A percentile compares a stretch with the other conserved stretches of the same genome.
Evolutionary conservation across 2,329 filamentous ascomycete genomes (phyloP).

Genomic region (Aspergillus luchuensis): DNA sequence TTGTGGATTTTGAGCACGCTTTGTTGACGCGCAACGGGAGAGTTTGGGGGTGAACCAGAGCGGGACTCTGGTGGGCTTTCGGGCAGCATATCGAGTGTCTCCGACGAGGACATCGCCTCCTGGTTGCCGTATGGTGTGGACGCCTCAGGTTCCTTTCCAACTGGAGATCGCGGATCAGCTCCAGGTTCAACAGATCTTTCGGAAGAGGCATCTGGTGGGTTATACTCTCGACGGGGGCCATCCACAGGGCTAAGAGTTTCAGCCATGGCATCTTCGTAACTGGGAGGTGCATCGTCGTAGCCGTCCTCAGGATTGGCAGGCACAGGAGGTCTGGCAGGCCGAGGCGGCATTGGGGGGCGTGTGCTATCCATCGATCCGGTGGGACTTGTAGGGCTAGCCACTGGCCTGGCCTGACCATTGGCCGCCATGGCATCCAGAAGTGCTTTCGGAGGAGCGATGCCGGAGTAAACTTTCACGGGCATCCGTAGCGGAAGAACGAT

Average conservation of each 20-base stretch:
- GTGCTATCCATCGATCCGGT: conserved; percentile 26
- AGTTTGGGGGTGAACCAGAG: conserved; percentile 36
- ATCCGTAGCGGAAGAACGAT: conserved; percentile 79
- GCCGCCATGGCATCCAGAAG: conserved; percentile 67
- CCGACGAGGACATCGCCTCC: conserved; percentile 34
- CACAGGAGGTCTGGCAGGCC: conserved; percentile 33
- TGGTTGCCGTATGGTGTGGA: conserved; percentile 25
- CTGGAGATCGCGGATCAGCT: conserved; percentile 43
- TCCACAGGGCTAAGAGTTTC: conserved; percentile 73
- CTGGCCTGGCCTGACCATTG: conserved; percentile 27
- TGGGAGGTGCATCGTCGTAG: conserved; percentile 80
- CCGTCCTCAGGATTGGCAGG: conserved; percentile 26
- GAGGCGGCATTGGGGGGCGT: conserved; percentile 46
- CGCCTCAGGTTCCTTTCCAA: conserved; percentile 32
- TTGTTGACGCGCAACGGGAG: conserved; percentile 33
- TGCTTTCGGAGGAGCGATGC: conserved; percentile 76
- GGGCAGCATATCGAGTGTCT: conserved; percentile 45
- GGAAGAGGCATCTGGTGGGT: conserved; percentile 43
- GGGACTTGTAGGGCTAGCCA: conserved; percentile 22
- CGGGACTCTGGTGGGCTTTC: conserved; percentile 39
- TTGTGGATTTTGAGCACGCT: conserved; percentile 37
- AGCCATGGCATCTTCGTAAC: conserved; percentile 91
- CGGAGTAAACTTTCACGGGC: conserved; percentile 79
- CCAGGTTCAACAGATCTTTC: conserved; percentile 35
- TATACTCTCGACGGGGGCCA: conserved; percentile 61